Conservation (phyloP, 345 rosid species). For the Syzygium grande region DNA sequence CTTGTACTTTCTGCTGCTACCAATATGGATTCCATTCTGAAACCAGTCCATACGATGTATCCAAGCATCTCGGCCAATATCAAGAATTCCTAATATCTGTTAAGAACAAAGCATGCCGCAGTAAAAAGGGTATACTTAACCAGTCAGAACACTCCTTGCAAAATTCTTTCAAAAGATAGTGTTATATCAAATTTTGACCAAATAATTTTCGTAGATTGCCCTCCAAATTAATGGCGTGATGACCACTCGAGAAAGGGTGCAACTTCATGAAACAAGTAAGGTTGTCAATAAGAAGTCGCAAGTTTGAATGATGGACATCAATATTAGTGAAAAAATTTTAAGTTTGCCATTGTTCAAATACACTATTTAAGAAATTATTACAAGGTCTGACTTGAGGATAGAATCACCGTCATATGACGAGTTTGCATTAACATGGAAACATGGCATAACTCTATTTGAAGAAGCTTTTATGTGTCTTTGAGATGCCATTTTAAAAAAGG, state of each 20-base stretch:
- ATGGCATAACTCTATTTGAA: neutral
- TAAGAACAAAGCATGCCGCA: neutral
- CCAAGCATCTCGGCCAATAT: constrained; percentile 82
- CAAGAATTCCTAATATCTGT: constrained; percentile 63
- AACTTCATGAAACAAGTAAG: neutral
- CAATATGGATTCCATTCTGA: constrained; percentile 57
- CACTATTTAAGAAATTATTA: too few species aligned
- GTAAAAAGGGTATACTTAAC: neutral
- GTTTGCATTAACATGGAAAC: too few species aligned
- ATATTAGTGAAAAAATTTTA: too few species aligned
- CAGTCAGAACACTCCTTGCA: neutral
- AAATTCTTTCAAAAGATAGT: neutral
- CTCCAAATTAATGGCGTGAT: neutral
- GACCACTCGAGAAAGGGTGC: neutral
- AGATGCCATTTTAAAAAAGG: neutral
- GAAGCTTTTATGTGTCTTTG: too few species aligned
- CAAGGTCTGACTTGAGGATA: too few species aligned
- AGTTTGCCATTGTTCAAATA: too few species aligned
- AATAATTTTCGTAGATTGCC: neutral
- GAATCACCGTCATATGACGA: too few species aligned
- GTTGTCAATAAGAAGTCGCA: neutral
- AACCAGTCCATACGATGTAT: constrained; percentile 73
- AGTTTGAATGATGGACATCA: neutral
- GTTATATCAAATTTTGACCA: neutral
- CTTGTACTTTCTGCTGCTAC: constrained; percentile 67